A percentile compares a stretch with the other conserved stretches of the same genome.
phyloP scores from a whole-genome alignment of 495 filamentous ascomycete species.

The Glutinoglossum americanum region DNA sequence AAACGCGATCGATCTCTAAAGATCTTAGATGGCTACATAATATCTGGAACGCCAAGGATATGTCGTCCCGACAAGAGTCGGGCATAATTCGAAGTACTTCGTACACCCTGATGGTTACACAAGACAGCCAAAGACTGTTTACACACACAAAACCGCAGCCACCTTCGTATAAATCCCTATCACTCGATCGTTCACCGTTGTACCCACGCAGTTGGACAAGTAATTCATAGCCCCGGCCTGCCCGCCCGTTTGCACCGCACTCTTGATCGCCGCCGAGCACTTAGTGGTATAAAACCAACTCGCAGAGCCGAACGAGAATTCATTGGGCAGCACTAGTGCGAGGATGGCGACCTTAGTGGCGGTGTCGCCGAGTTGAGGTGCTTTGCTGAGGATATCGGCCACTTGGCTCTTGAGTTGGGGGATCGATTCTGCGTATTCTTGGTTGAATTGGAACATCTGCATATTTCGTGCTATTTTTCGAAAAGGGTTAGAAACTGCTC shows the following conservation, averaged over 20 bases:
- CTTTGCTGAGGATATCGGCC: neutral
- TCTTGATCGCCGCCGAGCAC: slow-evolving; percentile 27
- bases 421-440: slow-evolving; percentile 38
- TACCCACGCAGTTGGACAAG: slow-evolving; percentile 40
- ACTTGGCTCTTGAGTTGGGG: slow-evolving; percentile 18
- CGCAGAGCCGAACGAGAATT: slow-evolving; percentile 49
- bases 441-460: slow-evolving; percentile 39
- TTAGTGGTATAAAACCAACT: slow-evolving; percentile 54
- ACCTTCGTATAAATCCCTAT: neutral
- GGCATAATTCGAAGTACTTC: no score
- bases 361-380: neutral
- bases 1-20: no score
- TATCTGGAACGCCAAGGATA: no score
- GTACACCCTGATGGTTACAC: no score
- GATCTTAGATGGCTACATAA: no score
- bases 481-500: neutral
- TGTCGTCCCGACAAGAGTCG: no score
- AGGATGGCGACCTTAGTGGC: slow-evolving; percentile 26
- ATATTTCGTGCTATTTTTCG: slow-evolving; percentile 39
- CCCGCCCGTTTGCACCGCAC: slow-evolving; percentile 24
- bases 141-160: no score
- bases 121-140: no score
- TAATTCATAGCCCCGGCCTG: slow-evolving; percentile 39
- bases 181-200: slow-evolving; percentile 18
- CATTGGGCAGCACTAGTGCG: slow-evolving; percentile 32